Percentiles rank a stretch among this genome's conserved stretches.
These are phyloP conservation scores for Anthostomella pinea DNA, from an alignment of 2,329 filamentous ascomycete species.

Conservation along the genomic window DNA sequence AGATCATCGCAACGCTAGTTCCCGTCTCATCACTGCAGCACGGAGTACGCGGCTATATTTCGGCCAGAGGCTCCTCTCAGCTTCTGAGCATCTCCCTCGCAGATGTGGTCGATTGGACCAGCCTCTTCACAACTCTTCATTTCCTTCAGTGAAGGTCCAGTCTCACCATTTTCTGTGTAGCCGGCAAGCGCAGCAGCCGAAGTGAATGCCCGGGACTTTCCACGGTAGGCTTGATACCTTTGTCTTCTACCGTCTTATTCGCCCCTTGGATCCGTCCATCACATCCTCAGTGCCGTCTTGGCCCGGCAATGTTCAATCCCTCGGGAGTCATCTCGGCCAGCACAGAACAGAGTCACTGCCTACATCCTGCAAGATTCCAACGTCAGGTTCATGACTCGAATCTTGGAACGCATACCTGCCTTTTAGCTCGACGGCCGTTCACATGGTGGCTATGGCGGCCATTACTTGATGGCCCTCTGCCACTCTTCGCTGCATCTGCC, in stretches of 20 bases:
- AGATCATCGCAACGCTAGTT: constrained; percentile 6
- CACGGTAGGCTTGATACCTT: not conserved
- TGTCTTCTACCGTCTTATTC: not conserved
- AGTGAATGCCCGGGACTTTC: not conserved
- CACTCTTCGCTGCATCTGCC: constrained; percentile 14
- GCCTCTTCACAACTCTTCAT: constrained; percentile 5
- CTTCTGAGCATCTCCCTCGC: constrained; percentile 4
- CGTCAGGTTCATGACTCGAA: constrained; percentile 16
- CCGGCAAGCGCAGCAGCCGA: not conserved
- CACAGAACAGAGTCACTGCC: constrained; percentile 18
- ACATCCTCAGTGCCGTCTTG: too few relatives aligned
- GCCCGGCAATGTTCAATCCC: constrained; percentile 5
- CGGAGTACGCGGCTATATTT: constrained; percentile 8
- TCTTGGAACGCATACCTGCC: constrained; percentile 21
- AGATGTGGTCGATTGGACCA: constrained; percentile 5
- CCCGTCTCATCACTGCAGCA: constrained; percentile 15
- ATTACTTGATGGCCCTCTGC: constrained; percentile 12
- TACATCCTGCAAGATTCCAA: constrained; percentile 22
- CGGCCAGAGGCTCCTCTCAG: constrained; percentile 5
- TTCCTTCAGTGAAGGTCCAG: not conserved
- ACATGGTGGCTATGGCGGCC: constrained; percentile 22
- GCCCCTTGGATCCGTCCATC: too few relatives aligned
- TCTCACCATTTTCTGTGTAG: not conserved
- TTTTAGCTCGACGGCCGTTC: constrained; percentile 19
- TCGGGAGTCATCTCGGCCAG: constrained; percentile 24